A percentile compares a stretch with the other conserved stretches of the same genome.
phyloP scores from a whole-genome alignment of 2,329 filamentous ascomycete genomes.

The Cryphonectria japonica region DNA sequence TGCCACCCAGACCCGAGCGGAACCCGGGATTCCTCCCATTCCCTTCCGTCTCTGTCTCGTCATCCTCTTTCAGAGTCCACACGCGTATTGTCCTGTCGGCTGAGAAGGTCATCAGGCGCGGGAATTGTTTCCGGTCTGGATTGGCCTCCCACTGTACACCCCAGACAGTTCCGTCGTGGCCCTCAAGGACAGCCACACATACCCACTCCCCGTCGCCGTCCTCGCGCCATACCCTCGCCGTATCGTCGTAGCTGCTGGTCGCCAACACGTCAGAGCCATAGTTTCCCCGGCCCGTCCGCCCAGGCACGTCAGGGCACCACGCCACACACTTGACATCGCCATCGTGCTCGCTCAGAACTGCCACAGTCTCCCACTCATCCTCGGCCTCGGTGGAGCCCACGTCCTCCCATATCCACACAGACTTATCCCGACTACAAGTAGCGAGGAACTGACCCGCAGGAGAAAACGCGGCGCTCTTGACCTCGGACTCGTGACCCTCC shows the following conservation, averaged over 20 bases:
- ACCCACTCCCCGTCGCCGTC: constrained; percentile 91
- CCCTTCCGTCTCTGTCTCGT: constrained; percentile 45
- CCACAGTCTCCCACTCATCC: constrained; percentile 96
- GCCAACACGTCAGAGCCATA: constrained; percentile 75
- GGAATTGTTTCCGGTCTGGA: constrained; percentile 48
- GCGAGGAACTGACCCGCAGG: constrained; percentile 79
- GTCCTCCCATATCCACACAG: constrained; percentile 98
- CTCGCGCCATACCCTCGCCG: constrained; percentile 84
- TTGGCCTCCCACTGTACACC: constrained; percentile 72
- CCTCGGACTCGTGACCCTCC: constrained; percentile 93
- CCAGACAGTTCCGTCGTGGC: constrained; percentile 89
- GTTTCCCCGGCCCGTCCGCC: constrained; percentile 48
- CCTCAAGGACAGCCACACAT: constrained; percentile 79
- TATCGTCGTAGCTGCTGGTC: constrained; percentile 93
- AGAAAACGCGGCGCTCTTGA: constrained; percentile 78
- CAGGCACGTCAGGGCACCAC: constrained; percentile 78
- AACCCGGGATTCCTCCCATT: constrained; percentile 33
- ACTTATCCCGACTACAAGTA: constrained; percentile 90
- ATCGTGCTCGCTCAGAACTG: constrained; percentile 91
- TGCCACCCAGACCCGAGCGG: constrained; percentile 56
- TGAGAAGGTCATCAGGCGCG: constrained; percentile 78
- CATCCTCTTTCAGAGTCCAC: constrained; percentile 70
- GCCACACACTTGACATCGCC: constrained; percentile 93
- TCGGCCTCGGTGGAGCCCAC: constrained; percentile 73
- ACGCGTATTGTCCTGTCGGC: constrained; percentile 80